A percentile compares a stretch with the other conserved stretches of the same genome.
Conservation (phyloP, 371 early-diverging fungal genomes). For the Syncephalastrum racemosum region DNA sequence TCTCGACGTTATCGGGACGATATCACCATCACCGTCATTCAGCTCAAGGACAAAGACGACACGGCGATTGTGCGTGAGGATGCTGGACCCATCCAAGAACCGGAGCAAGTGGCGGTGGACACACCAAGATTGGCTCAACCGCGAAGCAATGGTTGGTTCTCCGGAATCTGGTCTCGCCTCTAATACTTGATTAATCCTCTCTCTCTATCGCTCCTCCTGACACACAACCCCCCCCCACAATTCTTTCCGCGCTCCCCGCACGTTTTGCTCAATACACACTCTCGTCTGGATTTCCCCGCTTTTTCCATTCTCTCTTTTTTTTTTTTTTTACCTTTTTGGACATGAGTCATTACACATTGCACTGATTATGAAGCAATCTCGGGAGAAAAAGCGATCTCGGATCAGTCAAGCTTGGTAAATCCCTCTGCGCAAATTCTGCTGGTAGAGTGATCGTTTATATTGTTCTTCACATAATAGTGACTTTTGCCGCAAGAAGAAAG, state of each 20-base stretch:
- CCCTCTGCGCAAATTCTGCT: neutral
- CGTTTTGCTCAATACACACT: no score
- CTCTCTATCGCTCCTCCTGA: neutral
- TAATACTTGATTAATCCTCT: conserved; percentile 8
- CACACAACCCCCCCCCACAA: neutral
- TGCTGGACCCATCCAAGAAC: conserved; percentile 29
- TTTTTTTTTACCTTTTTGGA: no score
- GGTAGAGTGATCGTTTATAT: neutral
- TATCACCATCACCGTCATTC: conserved; percentile 88
- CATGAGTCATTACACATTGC: no score
- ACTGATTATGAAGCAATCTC: no score
- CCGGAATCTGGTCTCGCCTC: conserved; percentile 36
- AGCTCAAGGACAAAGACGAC: conserved; percentile 45
- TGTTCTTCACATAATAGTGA: conserved; percentile 20
- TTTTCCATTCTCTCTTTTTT: no score
- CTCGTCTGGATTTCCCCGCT: no score
- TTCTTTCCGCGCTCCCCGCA: neutral
- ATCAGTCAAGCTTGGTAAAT: conserved; percentile 28
- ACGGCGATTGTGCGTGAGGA: conserved; percentile 13
- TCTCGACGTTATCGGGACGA: conserved; percentile 89
- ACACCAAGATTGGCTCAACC: conserved; percentile 27
- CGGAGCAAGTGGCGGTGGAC: conserved; percentile 24
- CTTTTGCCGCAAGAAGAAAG: conserved; percentile 35
- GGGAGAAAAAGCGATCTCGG: conserved; percentile 3
- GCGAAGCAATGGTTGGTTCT: conserved; percentile 26